These are phyloP conservation scores for Venturia carpophila DNA, from an alignment of 2,329 filamentous ascomycete species.

Conservation along the genomic window DNA sequence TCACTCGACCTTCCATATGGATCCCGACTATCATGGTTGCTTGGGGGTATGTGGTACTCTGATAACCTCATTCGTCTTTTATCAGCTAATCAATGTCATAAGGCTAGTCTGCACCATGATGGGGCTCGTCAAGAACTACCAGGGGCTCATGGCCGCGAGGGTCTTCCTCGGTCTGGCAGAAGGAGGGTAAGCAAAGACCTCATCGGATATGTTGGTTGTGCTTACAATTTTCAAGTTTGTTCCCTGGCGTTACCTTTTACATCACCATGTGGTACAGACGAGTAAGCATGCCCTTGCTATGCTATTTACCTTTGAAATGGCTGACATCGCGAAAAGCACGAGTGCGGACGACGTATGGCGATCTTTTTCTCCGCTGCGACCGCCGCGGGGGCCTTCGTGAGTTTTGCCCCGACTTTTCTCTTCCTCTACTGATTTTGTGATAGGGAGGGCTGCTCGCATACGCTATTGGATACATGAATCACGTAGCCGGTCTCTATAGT, in stretches of 20 bases:
- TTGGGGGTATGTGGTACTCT: conserved; percentile 15
- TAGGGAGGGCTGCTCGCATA: conserved; percentile 44
- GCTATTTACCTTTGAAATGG: background rate
- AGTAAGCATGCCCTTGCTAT: background rate
- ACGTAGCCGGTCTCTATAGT: conserved; percentile 49
- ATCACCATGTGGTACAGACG: conserved; percentile 36
- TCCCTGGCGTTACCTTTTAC: conserved; percentile 1
- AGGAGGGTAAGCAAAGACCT: conserved; percentile 10
- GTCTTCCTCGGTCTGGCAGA: conserved; percentile 17
- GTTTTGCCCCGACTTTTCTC: background rate
- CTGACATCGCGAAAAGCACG: conserved; percentile 30
- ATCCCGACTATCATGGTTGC: conserved; percentile 19
- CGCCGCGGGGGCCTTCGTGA: conserved; percentile 43
- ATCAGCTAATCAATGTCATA: background rate
- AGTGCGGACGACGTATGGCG: conserved; percentile 54
- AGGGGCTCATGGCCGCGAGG: conserved; percentile 18
- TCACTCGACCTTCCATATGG: conserved; percentile 18
- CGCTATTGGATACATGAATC: conserved; percentile 49
- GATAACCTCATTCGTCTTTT: background rate
- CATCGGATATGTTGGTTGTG: background rate
- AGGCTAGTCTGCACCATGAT: conserved; percentile 17
- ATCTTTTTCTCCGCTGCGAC: conserved; percentile 53
- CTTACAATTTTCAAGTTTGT: background rate
- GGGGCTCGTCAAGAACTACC: conserved; percentile 19
- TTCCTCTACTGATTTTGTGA: background rate